Percentiles rank a stretch among this genome's conserved stretches.
Evolutionary conservation across 176 grass and related monocot genomes (phyloP).

Genomic region (Pharus latifolius): DNA sequence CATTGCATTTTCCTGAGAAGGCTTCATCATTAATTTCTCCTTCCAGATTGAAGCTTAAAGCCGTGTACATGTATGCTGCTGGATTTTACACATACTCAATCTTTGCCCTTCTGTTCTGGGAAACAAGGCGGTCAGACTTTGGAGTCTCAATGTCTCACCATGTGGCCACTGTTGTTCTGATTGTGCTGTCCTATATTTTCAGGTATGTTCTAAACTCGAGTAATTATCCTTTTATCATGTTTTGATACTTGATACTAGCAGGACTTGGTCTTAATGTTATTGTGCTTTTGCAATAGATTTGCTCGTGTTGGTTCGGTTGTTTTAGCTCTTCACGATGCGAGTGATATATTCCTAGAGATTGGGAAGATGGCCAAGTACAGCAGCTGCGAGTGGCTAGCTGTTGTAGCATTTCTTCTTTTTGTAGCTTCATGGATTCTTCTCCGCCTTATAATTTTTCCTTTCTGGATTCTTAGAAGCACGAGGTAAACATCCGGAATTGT

Average conservation of each 20-base stretch:
- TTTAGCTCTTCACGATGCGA: constrained; percentile 81
- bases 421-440: constrained; percentile 77
- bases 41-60: constrained; percentile 78
- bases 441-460: constrained; percentile 70
- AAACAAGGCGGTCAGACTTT: constrained; percentile 76
- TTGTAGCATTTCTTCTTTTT: constrained; percentile 59
- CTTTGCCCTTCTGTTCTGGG: constrained; percentile 89
- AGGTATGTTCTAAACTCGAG: constrained; percentile 31
- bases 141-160: constrained; percentile 90
- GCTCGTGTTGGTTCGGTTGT: constrained; percentile 69
- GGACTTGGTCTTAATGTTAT: constrained; percentile 8
- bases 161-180: constrained; percentile 63
- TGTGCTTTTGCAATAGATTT: constrained; percentile 45
- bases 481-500: constrained; percentile 67
- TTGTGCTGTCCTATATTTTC: constrained; percentile 76
- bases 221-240: constrained; percentile 1
- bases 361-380: constrained; percentile 95
- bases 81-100: constrained; percentile 99
- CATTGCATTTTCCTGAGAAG: neutral
- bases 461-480: constrained; percentile 91
- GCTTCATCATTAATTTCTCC: constrained; percentile 1
- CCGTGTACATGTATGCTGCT: constrained; percentile 80
- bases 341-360: constrained; percentile 81
- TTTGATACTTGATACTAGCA: neutral
- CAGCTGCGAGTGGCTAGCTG: constrained; percentile 54